Base-by-base conservation (phyloP, 1,284 basidiomycete genomes). In the Ustilago lituana region DNA sequence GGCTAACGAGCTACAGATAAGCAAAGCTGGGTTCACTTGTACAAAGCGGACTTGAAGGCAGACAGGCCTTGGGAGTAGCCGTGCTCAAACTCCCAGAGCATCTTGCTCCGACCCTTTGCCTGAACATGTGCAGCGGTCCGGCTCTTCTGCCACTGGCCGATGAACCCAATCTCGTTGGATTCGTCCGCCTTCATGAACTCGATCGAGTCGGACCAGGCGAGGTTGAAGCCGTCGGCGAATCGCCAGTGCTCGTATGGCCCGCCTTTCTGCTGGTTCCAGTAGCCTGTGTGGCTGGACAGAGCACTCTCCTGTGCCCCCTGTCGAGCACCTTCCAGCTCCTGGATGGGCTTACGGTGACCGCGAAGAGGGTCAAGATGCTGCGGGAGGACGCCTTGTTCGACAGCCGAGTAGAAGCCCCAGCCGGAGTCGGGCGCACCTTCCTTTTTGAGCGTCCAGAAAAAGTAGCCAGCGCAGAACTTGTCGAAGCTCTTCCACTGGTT, bases 391-490 rank as follows among this genome's bases (percentile, higher is more conserved):
- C 88, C 88, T 1, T 85, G 85, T 38, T 86, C 85, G 0, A 88
- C 86, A 0, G 90, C 89, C 78, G 92, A 88, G 63, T 86, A 85
- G 32, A 91, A 86, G 39, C 88, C 87, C 91, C 92, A 94, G 1
- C 91, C 91, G 2, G 85, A 86, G 79, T 93, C 91, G 65, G 89
- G 88, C 3, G 80, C 82, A 7, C 85, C 82, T 52, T 89, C 86
- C 81, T 93, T 92, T 85, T 90, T 92, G 80, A 88, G 90, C 36
- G 91, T 93, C 93, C 92, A 95, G 82, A 90, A 94, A 84, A 89
- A 94, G 86, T 87, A 91, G 3, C 92, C 92, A 0, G 87, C 88
- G 56, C 90, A 89, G 31, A 84, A 80, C 51, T 83, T 81, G 66
- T 93, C 90, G 67, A 87, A 93, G 31, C 90, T 67, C 40, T 85